These are phyloP conservation scores for Candida adriatica DNA, from an alignment of 805 yeast species.

Conservation along the genomic window DNA sequence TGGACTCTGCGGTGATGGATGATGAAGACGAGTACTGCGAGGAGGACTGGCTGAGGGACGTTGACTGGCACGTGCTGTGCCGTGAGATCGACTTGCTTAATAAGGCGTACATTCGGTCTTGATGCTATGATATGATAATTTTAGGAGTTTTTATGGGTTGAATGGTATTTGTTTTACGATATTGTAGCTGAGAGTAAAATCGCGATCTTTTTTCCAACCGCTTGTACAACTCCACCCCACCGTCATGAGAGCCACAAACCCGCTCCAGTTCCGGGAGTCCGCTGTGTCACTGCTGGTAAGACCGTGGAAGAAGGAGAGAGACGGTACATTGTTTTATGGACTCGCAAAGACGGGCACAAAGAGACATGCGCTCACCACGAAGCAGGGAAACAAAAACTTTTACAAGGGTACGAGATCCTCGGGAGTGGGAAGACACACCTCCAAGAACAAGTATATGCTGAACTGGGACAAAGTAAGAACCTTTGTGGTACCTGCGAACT, in stretches of 20 bases:
- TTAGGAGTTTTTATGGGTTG: background rate
- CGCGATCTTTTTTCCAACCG: background rate
- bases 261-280: constrained; percentile 41
- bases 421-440: constrained; percentile 80
- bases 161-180: background rate
- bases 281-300: constrained; percentile 48
- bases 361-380: constrained; percentile 79
- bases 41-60: constrained; percentile 42
- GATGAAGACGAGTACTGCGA: constrained; percentile 11
- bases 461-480: constrained; percentile 87
- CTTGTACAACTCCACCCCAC: background rate
- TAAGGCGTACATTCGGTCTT: constrained; percentile 27
- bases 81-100: constrained; percentile 77
- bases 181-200: background rate
- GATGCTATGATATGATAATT: background rate
- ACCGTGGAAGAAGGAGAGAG: constrained; percentile 85
- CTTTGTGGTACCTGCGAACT: constrained; percentile 66
- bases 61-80: constrained; percentile 86
- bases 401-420: constrained; percentile 96
- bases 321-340: constrained; percentile 84
- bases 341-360: constrained; percentile 70
- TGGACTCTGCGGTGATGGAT: constrained; percentile 8
- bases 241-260: constrained; percentile 41
- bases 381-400: constrained; percentile 88
- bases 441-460: constrained; percentile 66